Evolutionary conservation across 352 stramenopile genomes (phyloP).

Genomic region (Halophytophthora batemanensis): DNA sequence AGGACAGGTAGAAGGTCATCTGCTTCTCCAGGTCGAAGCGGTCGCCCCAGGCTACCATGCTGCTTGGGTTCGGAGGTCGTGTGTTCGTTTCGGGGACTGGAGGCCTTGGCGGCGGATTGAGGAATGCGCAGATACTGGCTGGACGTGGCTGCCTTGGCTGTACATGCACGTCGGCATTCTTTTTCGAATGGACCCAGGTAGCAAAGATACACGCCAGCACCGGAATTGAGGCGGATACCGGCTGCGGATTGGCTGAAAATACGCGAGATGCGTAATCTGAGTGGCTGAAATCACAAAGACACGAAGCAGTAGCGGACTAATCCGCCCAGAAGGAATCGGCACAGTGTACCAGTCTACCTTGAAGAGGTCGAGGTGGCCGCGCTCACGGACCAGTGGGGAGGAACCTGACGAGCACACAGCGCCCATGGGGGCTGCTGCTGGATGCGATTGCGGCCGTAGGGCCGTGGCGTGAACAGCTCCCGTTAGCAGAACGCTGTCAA

Average conservation of each 20-base stretch:
- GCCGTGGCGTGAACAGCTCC: too few species aligned
- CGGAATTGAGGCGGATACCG: neutral
- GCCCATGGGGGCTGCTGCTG: too few species aligned
- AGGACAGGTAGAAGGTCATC: conserved; percentile 82
- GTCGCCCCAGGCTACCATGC: conserved; percentile 39
- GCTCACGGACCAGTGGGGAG: too few species aligned
- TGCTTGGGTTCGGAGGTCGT: neutral
- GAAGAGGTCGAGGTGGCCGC: too few species aligned
- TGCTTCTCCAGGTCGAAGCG: conserved; percentile 83
- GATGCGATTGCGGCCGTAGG: too few species aligned
- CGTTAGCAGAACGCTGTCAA: too few species aligned
- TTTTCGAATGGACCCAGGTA: neutral
- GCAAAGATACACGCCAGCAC: neutral
- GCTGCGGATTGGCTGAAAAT: neutral
- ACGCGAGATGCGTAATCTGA: neutral
- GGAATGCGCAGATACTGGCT: too few species aligned
- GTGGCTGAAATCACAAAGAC: neutral
- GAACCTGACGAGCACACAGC: too few species aligned
- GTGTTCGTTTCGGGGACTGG: neutral
- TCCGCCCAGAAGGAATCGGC: neutral
- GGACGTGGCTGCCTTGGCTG: too few species aligned
- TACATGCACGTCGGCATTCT: too few species aligned
- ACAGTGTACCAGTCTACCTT: too few species aligned
- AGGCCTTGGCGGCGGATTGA: neutral
- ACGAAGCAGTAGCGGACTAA: neutral